Evolutionary conservation across 2,329 filamentous ascomycete genomes (phyloP), one percentile per base, ranked within the genome.

Genomic region (Simplicillium sp.): DNA sequence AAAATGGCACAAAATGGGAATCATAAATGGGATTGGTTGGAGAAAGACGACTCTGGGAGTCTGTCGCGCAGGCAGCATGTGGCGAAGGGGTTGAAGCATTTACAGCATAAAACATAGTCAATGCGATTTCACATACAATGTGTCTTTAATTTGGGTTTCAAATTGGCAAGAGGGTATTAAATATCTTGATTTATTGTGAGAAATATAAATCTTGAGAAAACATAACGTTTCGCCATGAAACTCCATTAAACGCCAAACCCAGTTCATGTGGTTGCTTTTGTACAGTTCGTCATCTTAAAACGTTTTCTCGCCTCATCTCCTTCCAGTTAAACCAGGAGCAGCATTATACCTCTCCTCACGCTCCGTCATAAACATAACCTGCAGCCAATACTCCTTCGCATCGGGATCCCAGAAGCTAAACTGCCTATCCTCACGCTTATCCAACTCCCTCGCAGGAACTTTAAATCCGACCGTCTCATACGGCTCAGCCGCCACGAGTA

Each of bases 391-490:
- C 68, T 97, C 90, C 71, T 94, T 95, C 48, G 83, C 80, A 61
- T 98, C 92, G 45, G 84, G 82, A 64, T 98, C 92, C 71, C 89
- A 98, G 81, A 89, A 97, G 40, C 79, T 84, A 75, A 90, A 98
- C 63, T 89, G 92, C 54, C 82, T 77, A 43, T 86, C 89, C 50
- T 94, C 88, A 17, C 85, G 75, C 53, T 88, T 78, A 66, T 98
- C 92, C 44, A 98, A 80, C 70, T 97, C 92, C 44, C 87, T 73
- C 5, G 89, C 87, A 61, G 95, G 92, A 41, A 98, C 71, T 72
- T 98, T 98, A 64, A 98, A 97, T 4, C 79, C 87, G 60, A 90
- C 94, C 2, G 88, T 97, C 77, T 98, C 90, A 67, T 98, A 98
- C 11, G 92, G 92, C 68, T 98, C 92, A 11, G 90, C 92, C 1